Evolutionary conservation across 352 stramenopile genomes (phyloP), one percentile per base, ranked within the genome.

Genomic region (Globisporangium orthogonon): DNA sequence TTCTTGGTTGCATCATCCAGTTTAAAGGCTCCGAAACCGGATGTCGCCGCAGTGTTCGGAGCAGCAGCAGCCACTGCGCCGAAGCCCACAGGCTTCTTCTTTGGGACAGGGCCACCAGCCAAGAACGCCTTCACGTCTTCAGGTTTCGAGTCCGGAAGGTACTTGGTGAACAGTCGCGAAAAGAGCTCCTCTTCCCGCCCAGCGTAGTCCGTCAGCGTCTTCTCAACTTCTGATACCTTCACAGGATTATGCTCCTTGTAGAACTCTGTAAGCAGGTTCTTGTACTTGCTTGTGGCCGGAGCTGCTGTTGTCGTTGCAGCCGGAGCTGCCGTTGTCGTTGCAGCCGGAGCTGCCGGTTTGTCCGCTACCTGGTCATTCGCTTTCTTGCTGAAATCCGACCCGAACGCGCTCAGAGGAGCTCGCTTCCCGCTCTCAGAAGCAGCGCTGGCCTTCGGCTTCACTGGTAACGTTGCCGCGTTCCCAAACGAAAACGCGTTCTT

Each of bases 71-170:
- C 33, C 5, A 50, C 41, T 13, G 57, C 43, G 30, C 57, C 50
- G 29, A 63, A 63, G 23, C 17, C 46, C 15, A 62, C 23, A 37
- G 67, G 64, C 23, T 62, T 58, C 47, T 88, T 86, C 37, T 73
- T 67, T 4, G 75, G 79, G 40, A 87, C 63, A 28, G 68, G 48
- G 10, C 77, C 77, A 40, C 77, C 76, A 49, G 63, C 56, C 45
- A 89, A 63, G 65, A 76, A 89, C 66, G 82, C 86, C 44, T 81
- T 75, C 30, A 87, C 67, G 56, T 79, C 74, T 7, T 83, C 79
- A 47, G 74, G 64, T 14, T 50, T 83, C n/a, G 76, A 82, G 44
- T 67, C 66, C 2, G 73, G 65, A 43, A 86, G 53, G 40, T 89
- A 88, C 71, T 79, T 81, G 0, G 60, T 70, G 45, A 89, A 89